Evolutionary conservation across 345 rosid species (phyloP).

Genomic region (Lepidium didymum): DNA sequence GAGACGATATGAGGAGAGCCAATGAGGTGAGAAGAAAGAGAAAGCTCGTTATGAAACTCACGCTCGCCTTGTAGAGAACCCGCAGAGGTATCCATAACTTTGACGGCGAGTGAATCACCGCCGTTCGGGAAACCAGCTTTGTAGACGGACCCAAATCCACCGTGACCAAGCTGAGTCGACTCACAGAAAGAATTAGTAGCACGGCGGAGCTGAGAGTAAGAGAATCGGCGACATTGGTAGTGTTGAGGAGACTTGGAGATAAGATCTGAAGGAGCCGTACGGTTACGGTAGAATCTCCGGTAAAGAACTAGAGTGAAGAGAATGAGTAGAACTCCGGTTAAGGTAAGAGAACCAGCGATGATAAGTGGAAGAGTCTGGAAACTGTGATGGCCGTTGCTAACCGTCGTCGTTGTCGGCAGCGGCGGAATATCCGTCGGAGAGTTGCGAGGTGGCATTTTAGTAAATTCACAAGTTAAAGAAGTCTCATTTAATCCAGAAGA

Average conservation of each 20-base stretch:
- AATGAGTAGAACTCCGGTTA: constrained; percentile 37
- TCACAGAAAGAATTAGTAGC: constrained; percentile 69
- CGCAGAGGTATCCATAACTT: constrained; percentile 48
- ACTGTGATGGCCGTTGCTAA: constrained; percentile 6
- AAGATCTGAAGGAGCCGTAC: constrained; percentile 74
- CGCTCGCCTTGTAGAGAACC: constrained; percentile 69
- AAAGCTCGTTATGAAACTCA: constrained; percentile 74
- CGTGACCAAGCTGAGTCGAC: constrained; percentile 79
- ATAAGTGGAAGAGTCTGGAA: constrained; percentile 29
- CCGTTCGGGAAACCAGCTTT: constrained; percentile 44
- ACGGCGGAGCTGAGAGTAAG: constrained; percentile 70
- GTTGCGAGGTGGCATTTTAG: constrained; percentile 48
- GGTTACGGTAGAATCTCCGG: constrained; percentile 65
- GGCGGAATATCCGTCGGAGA: constrained; percentile 25
- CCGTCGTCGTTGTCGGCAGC: constrained; percentile 11
- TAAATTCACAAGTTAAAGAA: constrained; percentile 10
- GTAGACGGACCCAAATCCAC: constrained; percentile 83
- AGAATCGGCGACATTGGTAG: constrained; percentile 62
- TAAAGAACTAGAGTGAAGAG: constrained; percentile 40
- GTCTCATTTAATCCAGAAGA: not conserved
- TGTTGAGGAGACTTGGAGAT: constrained; percentile 39
- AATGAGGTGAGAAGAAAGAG: constrained; percentile 56
- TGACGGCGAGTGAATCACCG: constrained; percentile 50
- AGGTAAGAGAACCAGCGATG: constrained; percentile 30
- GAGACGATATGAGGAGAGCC: constrained; percentile 58